These are phyloP conservation scores for Candida koratica DNA, from an alignment of 805 yeast genomes.

Conservation along the genomic window DNA sequence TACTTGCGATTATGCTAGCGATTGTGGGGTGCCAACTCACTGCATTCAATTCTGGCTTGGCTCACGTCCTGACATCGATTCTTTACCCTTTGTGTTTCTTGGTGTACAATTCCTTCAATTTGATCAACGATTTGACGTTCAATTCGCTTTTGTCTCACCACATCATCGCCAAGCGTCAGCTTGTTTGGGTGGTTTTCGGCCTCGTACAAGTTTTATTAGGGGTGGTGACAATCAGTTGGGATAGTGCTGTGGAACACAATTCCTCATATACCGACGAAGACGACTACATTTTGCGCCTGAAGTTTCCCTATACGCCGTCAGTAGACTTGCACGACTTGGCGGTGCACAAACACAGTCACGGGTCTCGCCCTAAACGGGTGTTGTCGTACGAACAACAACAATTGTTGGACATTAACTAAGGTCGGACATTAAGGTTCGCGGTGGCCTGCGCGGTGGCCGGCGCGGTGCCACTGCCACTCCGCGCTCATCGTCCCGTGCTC, in stretches of 20 bases:
- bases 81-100: slow-evolving; percentile 84
- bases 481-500: too few relatives aligned
- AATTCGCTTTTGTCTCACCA: slow-evolving; percentile 56
- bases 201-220: slow-evolving; percentile 58
- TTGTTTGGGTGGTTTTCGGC: slow-evolving; percentile 44
- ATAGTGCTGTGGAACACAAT: slow-evolving; percentile 24
- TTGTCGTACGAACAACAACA: slow-evolving; percentile 14
- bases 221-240: slow-evolving; percentile 63
- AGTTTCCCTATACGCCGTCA: slow-evolving; percentile 14
- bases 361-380: slow-evolving; percentile 11
- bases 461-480: too few relatives aligned
- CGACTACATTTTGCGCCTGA: slow-evolving; percentile 15
- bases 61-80: slow-evolving; percentile 66
- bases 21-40: slow-evolving; percentile 70
- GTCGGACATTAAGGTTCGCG: too few relatives aligned
- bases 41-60: slow-evolving; percentile 70
- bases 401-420: neutral
- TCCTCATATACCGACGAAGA: slow-evolving; percentile 10
- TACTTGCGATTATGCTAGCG: slow-evolving; percentile 51
- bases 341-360: too few relatives aligned
- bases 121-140: slow-evolving; percentile 44
- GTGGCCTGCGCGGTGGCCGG: too few relatives aligned
- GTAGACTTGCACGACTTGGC: neutral
- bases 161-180: slow-evolving; percentile 44
- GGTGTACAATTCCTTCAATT: slow-evolving; percentile 67